These are phyloP conservation scores for Diphasiastrum complanatum DNA, from an alignment of 83 land plant species.

Conservation along the genomic window DNA sequence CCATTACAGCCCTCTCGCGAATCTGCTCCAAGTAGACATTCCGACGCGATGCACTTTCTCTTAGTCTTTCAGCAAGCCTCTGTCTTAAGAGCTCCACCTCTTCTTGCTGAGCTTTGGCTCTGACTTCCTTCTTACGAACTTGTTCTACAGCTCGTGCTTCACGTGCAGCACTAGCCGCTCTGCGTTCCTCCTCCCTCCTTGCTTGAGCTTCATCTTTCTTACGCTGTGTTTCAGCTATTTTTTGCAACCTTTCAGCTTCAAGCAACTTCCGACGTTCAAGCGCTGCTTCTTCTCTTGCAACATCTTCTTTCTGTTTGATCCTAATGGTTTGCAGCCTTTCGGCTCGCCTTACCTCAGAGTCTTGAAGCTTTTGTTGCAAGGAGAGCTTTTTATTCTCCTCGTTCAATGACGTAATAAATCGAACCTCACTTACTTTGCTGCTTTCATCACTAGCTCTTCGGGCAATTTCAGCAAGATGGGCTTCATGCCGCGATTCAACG, in stretches of 20 bases:
- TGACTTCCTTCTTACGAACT: constrained; percentile 68
- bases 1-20: constrained; percentile 85
- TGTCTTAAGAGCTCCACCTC: constrained; percentile 89
- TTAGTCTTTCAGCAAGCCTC: constrained; percentile 72
- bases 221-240: constrained; percentile 77
- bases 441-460: constrained; percentile 95
- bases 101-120: constrained; percentile 93
- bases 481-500: constrained; percentile 91
- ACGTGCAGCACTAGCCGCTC: constrained; percentile 86
- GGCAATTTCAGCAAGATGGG: constrained; percentile 81
- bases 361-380: constrained; percentile 79
- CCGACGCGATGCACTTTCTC: constrained; percentile 90
- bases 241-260: constrained; percentile 83
- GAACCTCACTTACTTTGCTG: constrained; percentile 87
- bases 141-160: constrained; percentile 85
- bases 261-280: constrained; percentile 71
- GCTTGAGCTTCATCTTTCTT: constrained; percentile 88
- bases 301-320: constrained; percentile 83
- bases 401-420: constrained; percentile 91
- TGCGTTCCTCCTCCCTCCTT: constrained; percentile 89
- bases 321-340: constrained; percentile 80
- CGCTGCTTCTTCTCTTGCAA: constrained; percentile 89
- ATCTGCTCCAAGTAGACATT: constrained; percentile 88
- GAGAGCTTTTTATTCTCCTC: constrained; percentile 86
- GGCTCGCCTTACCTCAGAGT: constrained; percentile 82